A percentile compares a stretch with the other conserved stretches of the same genome.
Conservation (phyloP, 208 protist species). For the Wallacemonas sp. region DNA sequence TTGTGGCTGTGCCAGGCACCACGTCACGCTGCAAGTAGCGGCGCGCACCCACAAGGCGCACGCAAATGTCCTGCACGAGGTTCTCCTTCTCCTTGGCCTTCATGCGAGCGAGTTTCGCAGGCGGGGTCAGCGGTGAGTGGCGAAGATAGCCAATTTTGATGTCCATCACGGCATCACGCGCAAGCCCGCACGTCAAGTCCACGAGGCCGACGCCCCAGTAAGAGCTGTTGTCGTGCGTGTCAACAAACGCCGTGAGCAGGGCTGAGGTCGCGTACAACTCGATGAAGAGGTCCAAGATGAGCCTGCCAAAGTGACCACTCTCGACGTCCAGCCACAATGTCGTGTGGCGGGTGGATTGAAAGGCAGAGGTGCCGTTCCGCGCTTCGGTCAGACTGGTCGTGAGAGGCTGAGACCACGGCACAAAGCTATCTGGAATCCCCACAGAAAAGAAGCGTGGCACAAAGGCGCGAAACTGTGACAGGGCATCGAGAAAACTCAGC, state of each 20-base stretch:
- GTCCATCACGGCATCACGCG: conserved; percentile 61
- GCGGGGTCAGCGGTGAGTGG: conserved; percentile 62
- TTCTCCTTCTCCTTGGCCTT: conserved; percentile 39
- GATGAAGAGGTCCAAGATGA: conserved; percentile 31
- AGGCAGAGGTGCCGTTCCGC: background rate
- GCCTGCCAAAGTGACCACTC: conserved; percentile 6
- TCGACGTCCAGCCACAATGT: conserved; percentile 42
- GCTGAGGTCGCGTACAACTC: conserved; percentile 34
- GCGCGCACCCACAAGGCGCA: conserved; percentile 62
- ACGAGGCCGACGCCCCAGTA: conserved; percentile 60
- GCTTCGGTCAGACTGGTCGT: background rate
- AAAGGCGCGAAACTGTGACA: conserved; percentile 6
- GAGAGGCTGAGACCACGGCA: background rate
- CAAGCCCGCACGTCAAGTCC: conserved; percentile 51
- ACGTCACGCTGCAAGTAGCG: conserved; percentile 23
- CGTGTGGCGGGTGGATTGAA: background rate
- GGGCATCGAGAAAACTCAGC: background rate
- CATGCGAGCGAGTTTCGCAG: conserved; percentile 52
- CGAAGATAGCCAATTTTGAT: conserved; percentile 76
- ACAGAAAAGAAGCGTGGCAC: conserved; percentile 14
- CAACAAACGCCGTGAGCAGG: conserved; percentile 28
- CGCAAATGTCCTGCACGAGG: conserved; percentile 34
- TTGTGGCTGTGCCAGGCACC: background rate
- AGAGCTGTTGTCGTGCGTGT: conserved; percentile 32
- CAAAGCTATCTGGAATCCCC: conserved; percentile 2